Evolutionary conservation across 805 yeast species (phyloP).

Genomic region (Ogataea methanolica): DNA sequence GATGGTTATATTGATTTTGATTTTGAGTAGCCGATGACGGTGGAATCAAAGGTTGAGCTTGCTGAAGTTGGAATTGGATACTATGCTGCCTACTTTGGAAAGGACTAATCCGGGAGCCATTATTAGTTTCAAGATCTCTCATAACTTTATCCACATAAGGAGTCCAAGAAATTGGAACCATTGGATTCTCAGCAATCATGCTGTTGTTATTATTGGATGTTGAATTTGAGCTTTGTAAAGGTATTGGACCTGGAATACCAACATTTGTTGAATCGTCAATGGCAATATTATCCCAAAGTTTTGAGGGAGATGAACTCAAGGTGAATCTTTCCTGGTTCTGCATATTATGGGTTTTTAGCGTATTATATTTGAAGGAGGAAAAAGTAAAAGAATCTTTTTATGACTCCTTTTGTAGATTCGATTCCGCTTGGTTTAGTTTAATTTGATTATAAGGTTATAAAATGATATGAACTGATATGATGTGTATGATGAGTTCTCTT

Average conservation of each 20-base stretch:
- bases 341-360: not conserved
- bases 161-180: slow-evolving; percentile 13
- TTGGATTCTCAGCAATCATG: no score
- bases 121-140: slow-evolving; percentile 1
- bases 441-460: no score
- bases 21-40: not conserved
- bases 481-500: no score
- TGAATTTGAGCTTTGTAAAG: no score
- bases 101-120: slow-evolving; percentile 8
- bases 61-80: slow-evolving; percentile 4
- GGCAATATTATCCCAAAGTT: slow-evolving; percentile 22
- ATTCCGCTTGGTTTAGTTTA: no score
- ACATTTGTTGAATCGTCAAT: slow-evolving; percentile 11
- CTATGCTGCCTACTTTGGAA: slow-evolving; percentile 6
- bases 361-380: no score
- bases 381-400: no score
- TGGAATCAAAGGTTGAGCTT: not conserved
- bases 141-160: slow-evolving; percentile 25
- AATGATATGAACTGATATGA: no score
- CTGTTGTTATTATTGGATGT: no score
- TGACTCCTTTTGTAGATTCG: no score
- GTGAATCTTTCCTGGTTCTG: slow-evolving; percentile 15
- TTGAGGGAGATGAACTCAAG: slow-evolving; percentile 26
- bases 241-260: no score
- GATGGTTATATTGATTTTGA: slow-evolving; percentile 2